Evolutionary conservation across 2,329 filamentous ascomycete genomes (phyloP).

Genomic region (Metarhizium album): DNA sequence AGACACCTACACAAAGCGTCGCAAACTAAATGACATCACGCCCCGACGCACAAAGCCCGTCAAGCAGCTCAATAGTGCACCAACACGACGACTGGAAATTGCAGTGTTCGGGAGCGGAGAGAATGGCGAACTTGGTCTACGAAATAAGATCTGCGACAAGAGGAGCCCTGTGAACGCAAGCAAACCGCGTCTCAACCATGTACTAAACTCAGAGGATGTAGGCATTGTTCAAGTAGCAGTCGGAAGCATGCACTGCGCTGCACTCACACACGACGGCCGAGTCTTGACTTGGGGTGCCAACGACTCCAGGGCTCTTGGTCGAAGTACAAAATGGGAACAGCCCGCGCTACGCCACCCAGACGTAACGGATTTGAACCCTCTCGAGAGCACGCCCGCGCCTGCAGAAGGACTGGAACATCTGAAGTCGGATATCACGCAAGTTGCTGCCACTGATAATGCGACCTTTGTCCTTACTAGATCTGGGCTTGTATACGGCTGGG

Average conservation of each 20-base stretch:
- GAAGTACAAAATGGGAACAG: constrained; percentile 39
- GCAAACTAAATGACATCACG: background rate
- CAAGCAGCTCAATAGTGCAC: constrained; percentile 1
- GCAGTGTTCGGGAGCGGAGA: constrained; percentile 9
- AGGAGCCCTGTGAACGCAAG: constrained; percentile 2
- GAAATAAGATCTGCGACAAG: constrained; percentile 1
- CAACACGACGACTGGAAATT: constrained; percentile 4
- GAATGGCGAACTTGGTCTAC: constrained; percentile 10
- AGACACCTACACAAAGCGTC: background rate
- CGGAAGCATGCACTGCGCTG: constrained; percentile 54
- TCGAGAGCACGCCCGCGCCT: constrained; percentile 41
- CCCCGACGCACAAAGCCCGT: background rate
- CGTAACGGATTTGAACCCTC: constrained; percentile 39
- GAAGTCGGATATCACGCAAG: constrained; percentile 44
- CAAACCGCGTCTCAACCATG: constrained; percentile 33
- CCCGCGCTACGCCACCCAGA: constrained; percentile 27
- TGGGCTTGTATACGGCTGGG: constrained; percentile 65
- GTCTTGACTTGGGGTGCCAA: constrained; percentile 59
- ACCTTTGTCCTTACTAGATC: constrained; percentile 60
- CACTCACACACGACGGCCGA: constrained; percentile 50
- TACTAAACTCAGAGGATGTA: constrained; percentile 35
- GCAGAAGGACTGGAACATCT: constrained; percentile 37
- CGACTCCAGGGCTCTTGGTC: constrained; percentile 52
- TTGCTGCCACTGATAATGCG: constrained; percentile 53
- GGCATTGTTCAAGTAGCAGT: constrained; percentile 48